phyloP scores from a whole-genome alignment of 495 filamentous ascomycete species.

The Letharia columbiana region DNA sequence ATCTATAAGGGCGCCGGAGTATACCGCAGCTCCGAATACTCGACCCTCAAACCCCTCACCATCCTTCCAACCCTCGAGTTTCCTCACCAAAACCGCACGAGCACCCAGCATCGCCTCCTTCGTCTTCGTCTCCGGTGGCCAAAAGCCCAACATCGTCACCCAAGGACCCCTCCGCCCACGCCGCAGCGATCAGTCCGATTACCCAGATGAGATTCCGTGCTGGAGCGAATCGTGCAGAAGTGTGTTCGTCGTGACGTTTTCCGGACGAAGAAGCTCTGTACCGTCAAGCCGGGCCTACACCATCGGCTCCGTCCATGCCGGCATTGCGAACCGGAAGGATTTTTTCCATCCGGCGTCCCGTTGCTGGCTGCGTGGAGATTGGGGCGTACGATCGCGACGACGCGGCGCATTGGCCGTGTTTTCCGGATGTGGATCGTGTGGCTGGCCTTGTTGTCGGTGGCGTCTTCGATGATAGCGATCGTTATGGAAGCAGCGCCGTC shows the following conservation, averaged over 20 bases:
- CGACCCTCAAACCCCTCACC: constrained; percentile 32
- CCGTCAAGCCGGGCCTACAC: constrained; percentile 30
- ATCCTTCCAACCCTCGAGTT: constrained; percentile 34
- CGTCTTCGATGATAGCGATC: too few relatives aligned
- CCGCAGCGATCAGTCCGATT: too few relatives aligned
- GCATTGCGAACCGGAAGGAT: constrained; percentile 29
- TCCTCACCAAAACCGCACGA: constrained; percentile 29
- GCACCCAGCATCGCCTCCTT: too few relatives aligned
- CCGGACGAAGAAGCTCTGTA: not conserved
- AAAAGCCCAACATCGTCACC: too few relatives aligned
- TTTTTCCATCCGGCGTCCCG: constrained; percentile 33
- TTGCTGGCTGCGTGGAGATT: constrained; percentile 23
- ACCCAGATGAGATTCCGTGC: constrained; percentile 24
- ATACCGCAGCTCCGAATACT: constrained; percentile 35
- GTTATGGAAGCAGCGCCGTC: too few relatives aligned
- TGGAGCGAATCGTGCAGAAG: constrained; percentile 26
- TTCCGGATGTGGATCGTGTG: constrained; percentile 25
- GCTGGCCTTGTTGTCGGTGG: constrained; percentile 2
- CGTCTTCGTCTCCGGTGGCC: too few relatives aligned
- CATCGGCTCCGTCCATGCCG: constrained; percentile 26
- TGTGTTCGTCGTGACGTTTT: not conserved
- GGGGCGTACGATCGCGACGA: constrained; percentile 24
- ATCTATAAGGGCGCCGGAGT: constrained; percentile 67
- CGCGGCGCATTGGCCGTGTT: constrained; percentile 23
- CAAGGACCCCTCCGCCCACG: too few relatives aligned